Conservation (phyloP, 108 stramenopile species). For the Discostella stelligeroides region DNA sequence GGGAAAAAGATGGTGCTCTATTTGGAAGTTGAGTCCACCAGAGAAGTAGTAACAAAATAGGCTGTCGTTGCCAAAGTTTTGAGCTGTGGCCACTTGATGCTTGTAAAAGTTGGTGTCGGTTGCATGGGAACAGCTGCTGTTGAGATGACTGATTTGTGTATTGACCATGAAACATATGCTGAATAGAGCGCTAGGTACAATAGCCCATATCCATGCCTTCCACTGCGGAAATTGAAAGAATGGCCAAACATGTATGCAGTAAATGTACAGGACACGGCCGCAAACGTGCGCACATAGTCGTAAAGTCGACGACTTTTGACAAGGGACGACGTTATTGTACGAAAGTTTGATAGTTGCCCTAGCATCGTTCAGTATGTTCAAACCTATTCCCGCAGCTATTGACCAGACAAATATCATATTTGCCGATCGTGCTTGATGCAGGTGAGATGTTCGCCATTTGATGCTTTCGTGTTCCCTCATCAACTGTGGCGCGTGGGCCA, state of each 20-base stretch:
- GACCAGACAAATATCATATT: conserved; percentile 52
- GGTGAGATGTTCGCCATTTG: conserved; percentile 50
- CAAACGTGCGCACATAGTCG: conserved; percentile 39
- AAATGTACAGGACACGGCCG: conserved; percentile 42
- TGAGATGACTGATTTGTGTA: conserved; percentile 63
- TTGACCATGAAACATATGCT: conserved; percentile 59
- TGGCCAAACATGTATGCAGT: conserved; percentile 46
- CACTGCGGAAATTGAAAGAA: conserved; percentile 42
- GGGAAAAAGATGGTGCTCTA: conserved; percentile 63
- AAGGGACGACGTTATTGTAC: conserved; percentile 62
- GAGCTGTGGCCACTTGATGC: conserved; percentile 58
- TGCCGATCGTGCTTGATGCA: conserved; percentile 22
- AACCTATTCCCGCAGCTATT: conserved; percentile 47
- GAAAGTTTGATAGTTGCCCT: conserved; percentile 49
- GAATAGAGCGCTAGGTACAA: conserved; percentile 42
- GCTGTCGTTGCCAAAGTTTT: conserved; percentile 59
- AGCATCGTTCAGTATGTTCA: conserved; percentile 50
- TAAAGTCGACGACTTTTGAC: conserved; percentile 19
- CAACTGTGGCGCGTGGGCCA: conserved; percentile 60
- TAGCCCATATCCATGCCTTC: conserved; percentile 57
- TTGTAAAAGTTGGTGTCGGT: conserved; percentile 54
- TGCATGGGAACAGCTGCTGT: conserved; percentile 41
- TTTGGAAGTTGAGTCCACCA: conserved; percentile 59
- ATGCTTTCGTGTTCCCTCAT: conserved; percentile 61
- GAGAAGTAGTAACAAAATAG: conserved; percentile 47